Evolutionary conservation across 768 basidiomycete species (phyloP).

Genomic region (Hygrophorus russula): DNA sequence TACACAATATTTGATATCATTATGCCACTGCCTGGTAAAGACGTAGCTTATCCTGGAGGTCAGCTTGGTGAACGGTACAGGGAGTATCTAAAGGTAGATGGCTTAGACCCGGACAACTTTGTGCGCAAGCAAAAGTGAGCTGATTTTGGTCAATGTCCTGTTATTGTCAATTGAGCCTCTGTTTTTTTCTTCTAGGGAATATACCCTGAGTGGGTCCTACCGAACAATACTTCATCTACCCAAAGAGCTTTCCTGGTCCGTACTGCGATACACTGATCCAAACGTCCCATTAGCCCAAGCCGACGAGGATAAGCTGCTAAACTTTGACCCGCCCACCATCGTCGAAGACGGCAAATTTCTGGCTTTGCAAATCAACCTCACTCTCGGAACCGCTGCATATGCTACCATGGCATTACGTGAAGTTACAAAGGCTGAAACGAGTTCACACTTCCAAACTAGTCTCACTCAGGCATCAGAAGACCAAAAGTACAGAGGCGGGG

Average conservation of each 20-base stretch:
- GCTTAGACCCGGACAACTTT: conserved; percentile 84
- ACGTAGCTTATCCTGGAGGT: conserved; percentile 88
- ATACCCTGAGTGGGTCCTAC: conserved; percentile 87
- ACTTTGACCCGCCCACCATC: conserved; percentile 59
- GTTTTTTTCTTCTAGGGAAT: conserved; percentile 61
- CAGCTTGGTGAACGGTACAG: conserved; percentile 76
- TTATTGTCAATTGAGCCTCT: conserved; percentile 3
- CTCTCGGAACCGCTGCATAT: conserved; percentile 86
- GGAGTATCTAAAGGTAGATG: conserved; percentile 75
- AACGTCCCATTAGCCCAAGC: conserved; percentile 87
- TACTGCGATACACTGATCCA: conserved; percentile 85
- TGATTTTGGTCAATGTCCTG: not conserved
- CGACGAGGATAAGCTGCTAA: conserved; percentile 88
- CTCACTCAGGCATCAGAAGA: conserved; percentile 73
- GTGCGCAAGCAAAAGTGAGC: conserved; percentile 79
- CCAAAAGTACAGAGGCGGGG: conserved; percentile 52
- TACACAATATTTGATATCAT: conserved; percentile 92
- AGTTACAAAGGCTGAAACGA: conserved; percentile 92
- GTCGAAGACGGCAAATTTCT: conserved; percentile 70
- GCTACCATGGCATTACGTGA: conserved; percentile 98
- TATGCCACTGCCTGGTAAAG: conserved; percentile 94
- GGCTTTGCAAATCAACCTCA: conserved; percentile 77
- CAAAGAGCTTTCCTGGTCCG: conserved; percentile 68
- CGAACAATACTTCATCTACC: conserved; percentile 86
- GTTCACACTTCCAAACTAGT: conserved; percentile 79